These are phyloP conservation scores for Suillus occidentalis DNA, from an alignment of 768 basidiomycete genomes.

Conservation along the genomic window DNA sequence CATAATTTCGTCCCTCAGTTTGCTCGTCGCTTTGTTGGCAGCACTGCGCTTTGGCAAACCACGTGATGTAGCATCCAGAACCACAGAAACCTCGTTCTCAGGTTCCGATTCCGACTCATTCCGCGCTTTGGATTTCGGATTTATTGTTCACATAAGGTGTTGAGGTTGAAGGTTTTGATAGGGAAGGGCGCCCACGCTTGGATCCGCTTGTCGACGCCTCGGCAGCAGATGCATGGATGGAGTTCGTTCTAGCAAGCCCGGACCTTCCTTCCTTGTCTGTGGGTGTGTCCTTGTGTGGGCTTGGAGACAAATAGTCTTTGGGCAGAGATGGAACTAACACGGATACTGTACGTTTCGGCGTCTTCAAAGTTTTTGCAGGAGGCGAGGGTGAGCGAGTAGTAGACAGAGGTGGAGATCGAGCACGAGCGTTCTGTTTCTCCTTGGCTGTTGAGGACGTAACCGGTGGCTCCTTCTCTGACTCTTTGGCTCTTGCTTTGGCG, in stretches of 20 bases:
- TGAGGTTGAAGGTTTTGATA: conserved; percentile 13
- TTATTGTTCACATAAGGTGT: conserved; percentile 9
- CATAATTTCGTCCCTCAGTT: conserved; percentile 59
- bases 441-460: conserved; percentile 5
- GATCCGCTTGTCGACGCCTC: conserved; percentile 22
- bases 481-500: background rate
- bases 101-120: conserved; percentile 6
- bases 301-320: conserved; percentile 26
- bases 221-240: conserved; percentile 21
- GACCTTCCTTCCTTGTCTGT: conserved; percentile 3
- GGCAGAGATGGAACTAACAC: conserved; percentile 30
- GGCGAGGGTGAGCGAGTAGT: conserved; percentile 9
- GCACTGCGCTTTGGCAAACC: conserved; percentile 46
- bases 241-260: conserved; percentile 16
- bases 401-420: conserved; percentile 11
- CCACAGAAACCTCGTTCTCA: conserved; percentile 11
- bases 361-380: conserved; percentile 7
- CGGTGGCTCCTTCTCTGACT: conserved; percentile 3
- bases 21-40: conserved; percentile 49
- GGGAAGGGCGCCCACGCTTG: conserved; percentile 20
- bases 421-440: conserved; percentile 4
- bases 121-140: conserved; percentile 2
- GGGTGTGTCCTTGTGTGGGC: conserved; percentile 5
- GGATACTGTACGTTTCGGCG: conserved; percentile 24
- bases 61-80: conserved; percentile 18